Conservation (phyloP, 257 asterid species). For the Salvia splendens region DNA sequence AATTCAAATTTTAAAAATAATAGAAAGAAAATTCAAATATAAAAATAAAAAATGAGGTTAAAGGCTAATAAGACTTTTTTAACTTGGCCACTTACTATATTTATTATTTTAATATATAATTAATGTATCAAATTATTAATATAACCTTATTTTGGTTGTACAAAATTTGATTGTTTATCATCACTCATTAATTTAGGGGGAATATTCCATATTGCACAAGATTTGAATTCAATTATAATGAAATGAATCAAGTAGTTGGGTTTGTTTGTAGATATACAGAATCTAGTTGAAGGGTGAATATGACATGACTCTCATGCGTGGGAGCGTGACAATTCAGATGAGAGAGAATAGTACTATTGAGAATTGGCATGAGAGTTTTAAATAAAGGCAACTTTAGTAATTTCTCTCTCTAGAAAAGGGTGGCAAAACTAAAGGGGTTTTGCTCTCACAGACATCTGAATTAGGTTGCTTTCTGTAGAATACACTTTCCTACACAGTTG, state of each 20-base stretch:
- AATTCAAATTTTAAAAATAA: too few relatives aligned
- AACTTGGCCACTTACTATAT: too few relatives aligned
- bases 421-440: constrained; percentile 30
- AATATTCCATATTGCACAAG: neutral
- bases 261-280: constrained; percentile 8
- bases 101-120: too few relatives aligned
- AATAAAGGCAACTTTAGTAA: constrained; percentile 35
- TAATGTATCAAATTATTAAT: too few relatives aligned
- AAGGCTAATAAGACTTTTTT: too few relatives aligned
- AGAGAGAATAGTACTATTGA: constrained; percentile 27
- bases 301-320: constrained; percentile 56
- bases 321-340: constrained; percentile 42
- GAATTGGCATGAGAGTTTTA: constrained; percentile 47
- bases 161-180: too few relatives aligned
- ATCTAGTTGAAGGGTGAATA: constrained; percentile 35
- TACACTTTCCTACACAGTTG: constrained; percentile 42
- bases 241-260: neutral
- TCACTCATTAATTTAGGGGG: too few relatives aligned
- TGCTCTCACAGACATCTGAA: constrained; percentile 30
- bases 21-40: too few relatives aligned
- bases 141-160: too few relatives aligned
- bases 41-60: too few relatives aligned
- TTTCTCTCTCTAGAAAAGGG: constrained; percentile 21
- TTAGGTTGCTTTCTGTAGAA: constrained; percentile 36
- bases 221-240: neutral